Base-by-base conservation (phyloP, 257 asterid genomes). In the Penstemon davidsonii region DNA sequence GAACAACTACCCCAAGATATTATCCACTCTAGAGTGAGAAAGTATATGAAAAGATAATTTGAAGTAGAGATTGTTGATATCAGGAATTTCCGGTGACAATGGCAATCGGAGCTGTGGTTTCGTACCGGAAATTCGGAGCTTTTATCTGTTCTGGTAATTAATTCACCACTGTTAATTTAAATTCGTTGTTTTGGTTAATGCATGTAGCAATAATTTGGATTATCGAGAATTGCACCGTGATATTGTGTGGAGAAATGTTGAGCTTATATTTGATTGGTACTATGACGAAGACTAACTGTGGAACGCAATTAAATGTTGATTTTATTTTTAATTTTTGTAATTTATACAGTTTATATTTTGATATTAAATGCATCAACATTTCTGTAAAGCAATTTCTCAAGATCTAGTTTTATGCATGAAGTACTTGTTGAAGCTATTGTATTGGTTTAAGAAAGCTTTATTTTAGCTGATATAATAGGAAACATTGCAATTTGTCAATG, bases 81-180 rank as follows among this genome's bases (percentile, higher is more conserved):
- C 33, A 42, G 7, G 18, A 43, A 45, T 68, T 61, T 72, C 85
- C 75, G 80, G 79, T n/a, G 78, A 66, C 72, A 67, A 89, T 92
- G 98, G 87, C 93, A 55, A 86, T 86, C 65, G 95, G 96, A 52
- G 82, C 95, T 72, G 82, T 81, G 78, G 83, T 86, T 76, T 86
- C 91, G 69, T 79, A 78, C 84, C 83, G 97, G 87, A 85, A 85
- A 64, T 86, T 87, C 76, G 86, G 87, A 75, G 78, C 83, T 39
- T 83, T 86, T 71, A 13, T 78, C 66, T 84, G 84, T 79, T 82
- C 95, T 60, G 97, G 96, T 92, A 79, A 51, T 40, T 55, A 2
- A 49, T 18, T 50, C 44, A 46, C 50, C 50, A n/a, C 4, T 72
- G 33, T 71, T 38, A 11, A 36, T 25, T 41, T 8, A 42, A 54